Percentiles rank a stretch among this genome's conserved stretches.
phyloP scores from a whole-genome alignment of 768 basidiomycete genomes.

The Tulasnella sp. region DNA sequence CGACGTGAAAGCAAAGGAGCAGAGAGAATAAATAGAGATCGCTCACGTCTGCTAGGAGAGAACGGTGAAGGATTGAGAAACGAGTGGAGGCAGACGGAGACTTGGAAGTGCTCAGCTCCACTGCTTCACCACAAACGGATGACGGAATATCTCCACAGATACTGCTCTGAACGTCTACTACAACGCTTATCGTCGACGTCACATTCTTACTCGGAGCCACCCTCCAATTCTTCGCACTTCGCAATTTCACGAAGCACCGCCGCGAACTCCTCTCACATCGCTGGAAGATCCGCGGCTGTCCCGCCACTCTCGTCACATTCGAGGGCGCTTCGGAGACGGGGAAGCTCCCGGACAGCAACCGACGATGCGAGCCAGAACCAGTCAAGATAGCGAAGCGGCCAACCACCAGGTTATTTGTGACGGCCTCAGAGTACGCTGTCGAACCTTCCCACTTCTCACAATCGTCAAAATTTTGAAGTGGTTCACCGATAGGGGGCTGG shows the following conservation, averaged over 20 bases:
- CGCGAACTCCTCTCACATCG: constrained; percentile 57
- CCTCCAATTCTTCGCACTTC: constrained; percentile 46
- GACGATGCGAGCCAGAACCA: constrained; percentile 11
- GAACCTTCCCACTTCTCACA: constrained; percentile 28
- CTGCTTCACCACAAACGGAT: background rate
- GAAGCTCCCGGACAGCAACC: background rate
- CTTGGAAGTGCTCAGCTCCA: constrained; percentile 25
- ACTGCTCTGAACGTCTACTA: constrained; percentile 52
- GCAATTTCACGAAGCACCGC: constrained; percentile 48
- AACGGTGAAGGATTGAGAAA: too few relatives aligned
- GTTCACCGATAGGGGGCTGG: constrained; percentile 64
- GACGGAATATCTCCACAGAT: constrained; percentile 29
- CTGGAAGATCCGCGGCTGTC: constrained; percentile 52
- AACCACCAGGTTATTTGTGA: background rate
- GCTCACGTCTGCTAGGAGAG: too few relatives aligned
- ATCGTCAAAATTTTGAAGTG: constrained; percentile 49
- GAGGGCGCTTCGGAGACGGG: constrained; percentile 41
- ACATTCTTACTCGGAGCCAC: constrained; percentile 57
- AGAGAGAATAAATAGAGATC: too few relatives aligned
- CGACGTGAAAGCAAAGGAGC: too few relatives aligned
- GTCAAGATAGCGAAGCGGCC: constrained; percentile 4
- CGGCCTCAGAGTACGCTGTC: constrained; percentile 1
- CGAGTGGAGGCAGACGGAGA: constrained; percentile 62
- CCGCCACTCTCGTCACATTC: constrained; percentile 48
- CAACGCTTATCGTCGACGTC: constrained; percentile 40